Evolutionary conservation across 805 yeast species (phyloP), one percentile per base, ranked within the genome.

Genomic region (Myxozyma lipomycoides): DNA sequence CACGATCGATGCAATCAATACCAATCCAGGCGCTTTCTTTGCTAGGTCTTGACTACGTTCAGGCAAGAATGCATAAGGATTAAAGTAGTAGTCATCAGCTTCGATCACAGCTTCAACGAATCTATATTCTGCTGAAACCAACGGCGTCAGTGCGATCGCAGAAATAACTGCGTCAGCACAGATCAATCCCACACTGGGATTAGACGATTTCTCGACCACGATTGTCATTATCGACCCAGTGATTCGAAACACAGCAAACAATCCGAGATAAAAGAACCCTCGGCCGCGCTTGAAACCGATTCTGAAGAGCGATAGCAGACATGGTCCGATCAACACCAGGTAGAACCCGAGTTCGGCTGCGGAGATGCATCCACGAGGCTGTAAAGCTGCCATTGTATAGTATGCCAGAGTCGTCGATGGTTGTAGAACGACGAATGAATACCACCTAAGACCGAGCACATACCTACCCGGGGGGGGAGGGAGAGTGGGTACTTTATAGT

Each of bases 91-190:
- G 7, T 7, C 12, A 28, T 28, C 32, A 28, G 7, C 12, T 9
- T 28, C 32, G 12, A 28, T 7, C 12, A 12, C 12, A 2, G 35
- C 12, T 6, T 6, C 18, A 21, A 15, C 7, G n/a, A 35, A 7
- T 17, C 38, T 7, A 4, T 34, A 21, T n/a, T 21, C 18, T 17
- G 46, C 46, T 17, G 39, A 24, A 4, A 4, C 2, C 3, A 43
- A 23, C 18, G 46, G 46, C 18, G 46, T 43, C n/a, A 43, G 30
- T 12, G 46, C 46, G 19, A 43, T 43, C 18, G 3, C n/a, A 32
- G 40, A 21, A 15, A 43, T n/a, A 10, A 17, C 28, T 22, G 28
- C 32, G 30, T 43, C 32, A 18, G 46, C 46, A n/a, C 15, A n/a
- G 19, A 19, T 15, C 21, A 43, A 1, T 6, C 40, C 40, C 1